Evolutionary conservation across 2,329 filamentous ascomycete species (phyloP).

Genomic region (Sporothrix globosa): DNA sequence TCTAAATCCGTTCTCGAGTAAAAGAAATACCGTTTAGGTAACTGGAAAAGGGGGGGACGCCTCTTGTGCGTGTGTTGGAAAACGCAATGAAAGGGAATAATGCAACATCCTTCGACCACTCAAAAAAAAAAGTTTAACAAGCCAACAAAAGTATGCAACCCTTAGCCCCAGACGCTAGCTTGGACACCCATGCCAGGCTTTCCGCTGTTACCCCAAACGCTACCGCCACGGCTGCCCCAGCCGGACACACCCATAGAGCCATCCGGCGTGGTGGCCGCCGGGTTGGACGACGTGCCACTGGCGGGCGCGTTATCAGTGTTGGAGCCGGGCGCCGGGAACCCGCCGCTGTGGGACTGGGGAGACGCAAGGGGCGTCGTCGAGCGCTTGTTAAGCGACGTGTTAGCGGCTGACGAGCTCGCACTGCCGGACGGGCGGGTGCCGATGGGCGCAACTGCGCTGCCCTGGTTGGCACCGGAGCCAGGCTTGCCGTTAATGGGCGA

Average conservation of each 20-base stretch:
- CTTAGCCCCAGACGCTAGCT: constrained; percentile 90
- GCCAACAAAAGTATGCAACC: neutral
- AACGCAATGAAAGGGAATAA: neutral
- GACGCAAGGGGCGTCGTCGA: constrained; percentile 90
- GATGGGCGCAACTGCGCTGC: constrained; percentile 81
- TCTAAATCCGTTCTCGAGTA: constrained; percentile 14
- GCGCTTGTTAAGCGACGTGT: constrained; percentile 69
- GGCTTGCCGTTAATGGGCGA: constrained; percentile 69
- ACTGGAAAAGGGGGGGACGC: neutral
- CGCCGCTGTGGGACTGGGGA: constrained; percentile 77
- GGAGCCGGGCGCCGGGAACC: constrained; percentile 59
- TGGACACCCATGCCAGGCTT: constrained; percentile 82
- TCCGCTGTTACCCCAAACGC: constrained; percentile 80
- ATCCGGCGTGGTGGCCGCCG: constrained; percentile 52
- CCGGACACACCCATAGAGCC: constrained; percentile 51
- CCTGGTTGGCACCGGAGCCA: constrained; percentile 47
- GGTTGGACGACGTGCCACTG: constrained; percentile 57
- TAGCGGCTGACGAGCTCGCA: constrained; percentile 38
- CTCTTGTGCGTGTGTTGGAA: neutral
- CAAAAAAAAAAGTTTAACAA: neutral
- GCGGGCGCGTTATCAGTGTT: constrained; percentile 45
- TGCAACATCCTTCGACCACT: neutral
- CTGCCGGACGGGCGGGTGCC: constrained; percentile 77
- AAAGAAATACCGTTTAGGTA: constrained; percentile 5
- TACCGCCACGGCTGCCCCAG: constrained; percentile 77